These are phyloP conservation scores for Trichoderma atroviride DNA, from an alignment of 2,329 filamentous ascomycete genomes.

Conservation along the genomic window DNA sequence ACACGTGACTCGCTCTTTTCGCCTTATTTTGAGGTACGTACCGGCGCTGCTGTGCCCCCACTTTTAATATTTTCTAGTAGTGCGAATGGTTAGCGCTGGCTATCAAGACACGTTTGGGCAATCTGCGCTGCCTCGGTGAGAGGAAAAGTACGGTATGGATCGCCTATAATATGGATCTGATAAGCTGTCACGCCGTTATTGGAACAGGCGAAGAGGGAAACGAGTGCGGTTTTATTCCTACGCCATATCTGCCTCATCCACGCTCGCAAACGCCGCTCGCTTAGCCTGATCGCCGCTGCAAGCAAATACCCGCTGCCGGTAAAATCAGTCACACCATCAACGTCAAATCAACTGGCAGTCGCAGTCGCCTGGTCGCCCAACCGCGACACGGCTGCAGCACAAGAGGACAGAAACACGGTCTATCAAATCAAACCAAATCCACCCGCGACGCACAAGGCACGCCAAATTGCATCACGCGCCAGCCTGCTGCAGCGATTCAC, in stretches of 20 bases:
- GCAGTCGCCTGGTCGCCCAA: neutral
- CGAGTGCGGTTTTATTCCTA: no score
- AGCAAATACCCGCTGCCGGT: neutral
- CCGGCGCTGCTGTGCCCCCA: neutral
- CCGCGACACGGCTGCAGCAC: neutral
- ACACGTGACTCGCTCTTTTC: conserved; percentile 26
- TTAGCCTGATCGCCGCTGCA: neutral
- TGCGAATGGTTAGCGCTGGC: conserved; percentile 10
- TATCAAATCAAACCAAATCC: neutral
- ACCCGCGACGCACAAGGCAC: conserved; percentile 14
- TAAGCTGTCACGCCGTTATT: neutral
- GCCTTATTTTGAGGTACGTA: conserved; percentile 11
- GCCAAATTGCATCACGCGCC: conserved; percentile 27
- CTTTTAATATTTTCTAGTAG: conserved; percentile 5
- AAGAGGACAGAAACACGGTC: neutral
- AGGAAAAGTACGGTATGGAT: neutral
- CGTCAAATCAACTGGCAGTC: neutral
- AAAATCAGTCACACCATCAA: conserved; percentile 3
- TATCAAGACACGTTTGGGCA: conserved; percentile 4
- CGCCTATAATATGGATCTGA: neutral
- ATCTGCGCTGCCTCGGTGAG: conserved; percentile 15
- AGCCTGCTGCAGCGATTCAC: conserved; percentile 20
- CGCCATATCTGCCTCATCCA: neutral
- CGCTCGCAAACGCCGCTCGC: neutral
- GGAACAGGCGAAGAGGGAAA: neutral